A percentile compares a stretch with the other conserved stretches of the same genome.
phyloP scores from a whole-genome alignment of 2,329 filamentous ascomycete species.

The Phialophora chinensis region DNA sequence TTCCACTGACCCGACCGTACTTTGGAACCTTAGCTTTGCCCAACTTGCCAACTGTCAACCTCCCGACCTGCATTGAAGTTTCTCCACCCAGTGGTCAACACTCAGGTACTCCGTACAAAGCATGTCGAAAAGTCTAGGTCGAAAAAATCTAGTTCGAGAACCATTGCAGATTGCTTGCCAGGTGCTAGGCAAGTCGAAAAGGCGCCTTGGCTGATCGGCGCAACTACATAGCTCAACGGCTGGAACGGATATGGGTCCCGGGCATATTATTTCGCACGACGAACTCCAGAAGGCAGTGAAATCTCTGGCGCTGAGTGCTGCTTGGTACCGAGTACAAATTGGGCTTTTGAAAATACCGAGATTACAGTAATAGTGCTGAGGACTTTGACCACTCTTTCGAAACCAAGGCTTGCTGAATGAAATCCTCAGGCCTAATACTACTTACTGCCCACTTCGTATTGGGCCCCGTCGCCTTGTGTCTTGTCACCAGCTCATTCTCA shows the following conservation, averaged over 20 bases:
- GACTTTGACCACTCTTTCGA: slow-evolving; percentile 18
- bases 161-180: slow-evolving; percentile 14
- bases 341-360: slow-evolving; percentile 3
- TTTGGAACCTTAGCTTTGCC: too few relatives aligned
- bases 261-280: slow-evolving; percentile 14
- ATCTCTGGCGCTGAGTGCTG: slow-evolving; percentile 13
- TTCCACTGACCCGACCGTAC: too few relatives aligned
- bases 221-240: slow-evolving; percentile 20
- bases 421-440: slow-evolving; percentile 9
- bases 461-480: slow-evolving; percentile 15
- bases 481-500: slow-evolving; percentile 18
- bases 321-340: slow-evolving; percentile 5
- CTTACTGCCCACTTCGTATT: slow-evolving; percentile 19
- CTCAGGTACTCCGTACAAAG: slow-evolving; percentile 3
- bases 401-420: slow-evolving; percentile 11
- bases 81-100: slow-evolving; percentile 6
- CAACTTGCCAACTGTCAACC: too few relatives aligned
- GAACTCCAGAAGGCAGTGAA: slow-evolving; percentile 16
- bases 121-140: slow-evolving; percentile 8
- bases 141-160: slow-evolving; percentile 17
- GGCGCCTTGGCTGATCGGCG: slow-evolving; percentile 15
- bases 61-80: too few relatives aligned
- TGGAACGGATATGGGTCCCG: slow-evolving; percentile 18
- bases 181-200: slow-evolving; percentile 14
- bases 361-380: slow-evolving; percentile 13